Percentiles rank a stretch among this genome's conserved stretches.
These are phyloP conservation scores for Tetrapisispora nanseiensis DNA, from an alignment of 805 yeast genomes.

Conservation along the genomic window DNA sequence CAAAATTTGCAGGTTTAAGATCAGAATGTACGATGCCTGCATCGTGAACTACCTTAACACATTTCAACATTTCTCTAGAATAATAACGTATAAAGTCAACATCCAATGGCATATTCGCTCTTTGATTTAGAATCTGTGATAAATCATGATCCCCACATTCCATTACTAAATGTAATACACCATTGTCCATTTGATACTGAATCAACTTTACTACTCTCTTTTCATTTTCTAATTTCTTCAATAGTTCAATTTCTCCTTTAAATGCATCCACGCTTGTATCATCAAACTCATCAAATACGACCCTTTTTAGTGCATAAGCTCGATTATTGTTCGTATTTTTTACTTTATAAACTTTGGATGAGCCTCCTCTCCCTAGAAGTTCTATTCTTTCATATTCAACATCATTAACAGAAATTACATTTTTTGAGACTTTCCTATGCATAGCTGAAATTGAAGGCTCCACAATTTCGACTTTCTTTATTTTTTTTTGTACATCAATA, in stretches of 20 bases:
- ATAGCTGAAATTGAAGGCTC: constrained; percentile 10
- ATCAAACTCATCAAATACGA: constrained; percentile 72
- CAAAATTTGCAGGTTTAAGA: constrained; percentile 60
- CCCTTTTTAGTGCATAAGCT: constrained; percentile 72
- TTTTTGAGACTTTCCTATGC: constrained; percentile 6
- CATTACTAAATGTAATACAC: constrained; percentile 67
- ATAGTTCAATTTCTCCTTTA: constrained; percentile 80
- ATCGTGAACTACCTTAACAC: constrained; percentile 81
- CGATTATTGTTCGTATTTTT: constrained; percentile 46
- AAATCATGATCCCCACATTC: constrained; percentile 92
- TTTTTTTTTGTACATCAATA: not conserved
- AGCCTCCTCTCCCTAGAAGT: constrained; percentile 80
- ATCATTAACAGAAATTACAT: constrained; percentile 41
- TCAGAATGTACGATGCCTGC: constrained; percentile 82
- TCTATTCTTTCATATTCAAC: constrained; percentile 65
- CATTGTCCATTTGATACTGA: constrained; percentile 60
- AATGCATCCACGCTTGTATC: constrained; percentile 64
- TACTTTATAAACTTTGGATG: constrained; percentile 83
- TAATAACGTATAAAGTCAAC: constrained; percentile 71
- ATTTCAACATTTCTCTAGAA: constrained; percentile 64
- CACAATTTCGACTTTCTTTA: constrained; percentile 11
- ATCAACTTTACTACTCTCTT: constrained; percentile 69
- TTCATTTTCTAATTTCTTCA: constrained; percentile 48
- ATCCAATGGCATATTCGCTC: constrained; percentile 46
- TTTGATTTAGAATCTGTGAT: constrained; percentile 62